Conservation (phyloP, 352 stramenopile genomes). For the Thraustochytrium striatum region DNA sequence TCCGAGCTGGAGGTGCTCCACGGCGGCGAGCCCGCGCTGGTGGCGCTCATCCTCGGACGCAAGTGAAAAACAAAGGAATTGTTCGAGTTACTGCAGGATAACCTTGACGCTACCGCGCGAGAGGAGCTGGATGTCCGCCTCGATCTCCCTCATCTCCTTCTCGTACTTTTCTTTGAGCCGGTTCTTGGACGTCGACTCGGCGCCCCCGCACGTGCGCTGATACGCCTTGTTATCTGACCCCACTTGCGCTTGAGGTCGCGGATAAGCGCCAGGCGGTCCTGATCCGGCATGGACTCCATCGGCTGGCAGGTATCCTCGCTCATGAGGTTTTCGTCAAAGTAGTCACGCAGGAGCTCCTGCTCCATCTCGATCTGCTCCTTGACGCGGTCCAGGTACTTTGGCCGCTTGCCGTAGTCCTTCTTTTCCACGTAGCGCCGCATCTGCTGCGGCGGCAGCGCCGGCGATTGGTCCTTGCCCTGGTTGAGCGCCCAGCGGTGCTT, state of each 20-base stretch:
- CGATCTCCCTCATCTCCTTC: constrained; percentile 26
- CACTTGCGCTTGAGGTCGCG: constrained; percentile 44
- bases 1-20: too few species aligned
- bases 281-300: constrained; percentile 18
- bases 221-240: constrained; percentile 24
- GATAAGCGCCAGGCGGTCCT: constrained; percentile 19
- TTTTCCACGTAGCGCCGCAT: constrained; percentile 37
- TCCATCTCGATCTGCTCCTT: constrained; percentile 43
- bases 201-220: constrained; percentile 21
- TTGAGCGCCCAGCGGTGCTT: too few species aligned
- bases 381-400: constrained; percentile 22
- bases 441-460: not conserved
- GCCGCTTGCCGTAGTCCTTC: constrained; percentile 23
- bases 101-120: not conserved
- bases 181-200: constrained; percentile 32
- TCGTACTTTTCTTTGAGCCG: constrained; percentile 42
- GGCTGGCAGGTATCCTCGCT: not conserved
- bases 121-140: constrained; percentile 34
- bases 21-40: too few species aligned
- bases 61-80: too few species aligned
- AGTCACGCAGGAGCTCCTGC: constrained; percentile 30
- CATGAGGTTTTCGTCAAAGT: constrained; percentile 10
- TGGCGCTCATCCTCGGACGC: too few species aligned
- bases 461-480: too few species aligned
- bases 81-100: constrained; percentile 10